Base-by-base conservation (phyloP, 2,329 filamentous ascomycete genomes). In the Westerdykella ornata region DNA sequence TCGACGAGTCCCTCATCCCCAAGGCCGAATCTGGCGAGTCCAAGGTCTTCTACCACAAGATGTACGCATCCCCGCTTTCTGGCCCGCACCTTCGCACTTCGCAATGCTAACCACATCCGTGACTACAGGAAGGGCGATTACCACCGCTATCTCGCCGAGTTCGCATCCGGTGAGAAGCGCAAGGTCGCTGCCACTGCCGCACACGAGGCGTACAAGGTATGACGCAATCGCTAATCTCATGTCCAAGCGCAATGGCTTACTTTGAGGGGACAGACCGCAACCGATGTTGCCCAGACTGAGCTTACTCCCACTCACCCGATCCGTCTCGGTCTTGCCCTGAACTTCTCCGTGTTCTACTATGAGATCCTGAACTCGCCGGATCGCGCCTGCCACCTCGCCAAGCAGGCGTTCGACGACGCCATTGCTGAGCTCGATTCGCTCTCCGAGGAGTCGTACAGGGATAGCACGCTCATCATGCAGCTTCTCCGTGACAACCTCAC, bases 1-100 rank as follows among this genome's bases (percentile, higher is more conserved):
- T 97, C 55, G 89, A 96, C 70, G 78, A 95, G 66, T 83, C 82
- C 68, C 78, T 97, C 65, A 97, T 97, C 68, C 89, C 89, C 72
- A 90, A 92, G 73, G 90, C 90, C 67, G 85, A 92, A 73, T 85
- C 87, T 56, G 90, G 90, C 75, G 90, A 97, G 80, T 95, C 88
- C 71, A 97, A 96, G 83, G 90, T 97, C 69, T 97, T 97, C 74
- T 97, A 97, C 78, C 89, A 96, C 84, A 97, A 97, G 83, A 97
- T 97, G 90, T 96, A 76, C 61, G 86, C 78, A 22, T 35, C 22
- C 6, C 42, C 16, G 13, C 26, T 26, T 37, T 31, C 18, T 16
- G 19, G 32, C 19, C 33, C n/a, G n/a, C 39, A 17, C n/a, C 12
- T 18, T 39, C 15, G 11, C 18, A 15, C 9, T 18, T 18, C 14